phyloP scores from a whole-genome alignment of 305 asterid species.

The Fraxinus dipetala region DNA sequence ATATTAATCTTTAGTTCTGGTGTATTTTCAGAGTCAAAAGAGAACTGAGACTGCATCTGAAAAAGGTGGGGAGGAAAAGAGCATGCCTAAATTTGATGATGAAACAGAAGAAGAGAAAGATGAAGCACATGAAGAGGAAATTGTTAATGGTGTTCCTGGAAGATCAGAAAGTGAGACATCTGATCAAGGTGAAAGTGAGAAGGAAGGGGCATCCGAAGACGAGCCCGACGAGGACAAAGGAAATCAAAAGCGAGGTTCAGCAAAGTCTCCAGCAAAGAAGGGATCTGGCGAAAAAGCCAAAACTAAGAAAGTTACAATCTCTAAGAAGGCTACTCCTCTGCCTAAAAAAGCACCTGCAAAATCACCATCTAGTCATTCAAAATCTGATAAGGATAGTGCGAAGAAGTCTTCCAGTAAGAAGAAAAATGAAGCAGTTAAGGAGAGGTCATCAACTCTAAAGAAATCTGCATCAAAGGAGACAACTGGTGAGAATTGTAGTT shows the following conservation, averaged over 20 bases:
- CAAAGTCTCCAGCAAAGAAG: conserved; percentile 33
- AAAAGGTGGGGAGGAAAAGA: conserved; percentile 45
- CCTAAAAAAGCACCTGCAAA: conserved; percentile 54
- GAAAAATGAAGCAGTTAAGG: conserved; percentile 47
- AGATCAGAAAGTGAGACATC: conserved; percentile 66
- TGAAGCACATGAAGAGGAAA: conserved; percentile 36
- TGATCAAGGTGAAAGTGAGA: conserved; percentile 58
- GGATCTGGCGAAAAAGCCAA: conserved; percentile 34
- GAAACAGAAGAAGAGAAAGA: conserved; percentile 56
- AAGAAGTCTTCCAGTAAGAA: conserved; percentile 62
- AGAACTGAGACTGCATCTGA: conserved; percentile 44
- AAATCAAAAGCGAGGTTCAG: conserved; percentile 28
- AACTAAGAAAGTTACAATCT: conserved; percentile 37
- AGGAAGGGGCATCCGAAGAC: conserved; percentile 42
- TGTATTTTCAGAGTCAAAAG: conserved; percentile 47
- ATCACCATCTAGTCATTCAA: conserved; percentile 41
- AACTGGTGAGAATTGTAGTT: conserved; percentile 35
- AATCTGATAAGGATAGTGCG: conserved; percentile 37
- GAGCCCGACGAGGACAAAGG: conserved; percentile 39
- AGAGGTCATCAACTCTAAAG: conserved; percentile 51
- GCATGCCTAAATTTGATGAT: conserved; percentile 48
- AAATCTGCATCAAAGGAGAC: conserved; percentile 52
- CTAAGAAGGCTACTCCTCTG: conserved; percentile 41
- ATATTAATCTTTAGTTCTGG: conserved; percentile 1
- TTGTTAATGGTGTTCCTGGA: conserved; percentile 41